phyloP scores from a whole-genome alignment of 495 filamentous ascomycete genomes.

The Chaetomium fimeti region DNA sequence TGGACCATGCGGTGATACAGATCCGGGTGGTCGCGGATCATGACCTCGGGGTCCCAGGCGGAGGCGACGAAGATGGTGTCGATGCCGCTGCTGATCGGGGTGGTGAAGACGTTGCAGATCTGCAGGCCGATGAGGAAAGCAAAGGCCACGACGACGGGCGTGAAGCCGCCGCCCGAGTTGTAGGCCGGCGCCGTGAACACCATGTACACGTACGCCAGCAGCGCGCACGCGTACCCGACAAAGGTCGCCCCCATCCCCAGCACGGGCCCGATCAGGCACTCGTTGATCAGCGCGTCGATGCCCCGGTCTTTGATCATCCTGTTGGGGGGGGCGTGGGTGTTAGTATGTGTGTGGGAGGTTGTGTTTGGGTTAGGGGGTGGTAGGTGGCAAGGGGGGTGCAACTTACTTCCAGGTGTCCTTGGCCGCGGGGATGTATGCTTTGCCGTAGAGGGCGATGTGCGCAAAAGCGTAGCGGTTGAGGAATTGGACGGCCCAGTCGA shows the following conservation, averaged over 20 bases:
- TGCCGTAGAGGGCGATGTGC: conserved; percentile 89
- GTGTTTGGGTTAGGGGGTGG: background rate
- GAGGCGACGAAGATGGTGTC: conserved; percentile 85
- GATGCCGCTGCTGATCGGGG: conserved; percentile 68
- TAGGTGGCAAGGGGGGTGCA: conserved; percentile 18
- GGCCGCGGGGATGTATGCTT: conserved; percentile 76
- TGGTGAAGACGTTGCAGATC: conserved; percentile 83
- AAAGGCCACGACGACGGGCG: conserved; percentile 73
- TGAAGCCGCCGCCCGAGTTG: conserved; percentile 62
- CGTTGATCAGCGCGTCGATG: conserved; percentile 83
- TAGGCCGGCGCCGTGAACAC: conserved; percentile 71
- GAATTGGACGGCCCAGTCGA: conserved; percentile 82
- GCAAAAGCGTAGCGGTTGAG: conserved; percentile 84
- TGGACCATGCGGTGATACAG: conserved; percentile 71
- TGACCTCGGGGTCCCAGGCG: conserved; percentile 84
- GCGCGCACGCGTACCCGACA: conserved; percentile 75
- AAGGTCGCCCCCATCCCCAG: conserved; percentile 84
- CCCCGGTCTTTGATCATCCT: conserved; percentile 87
- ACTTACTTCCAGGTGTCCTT: conserved; percentile 76
- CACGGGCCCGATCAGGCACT: conserved; percentile 87
- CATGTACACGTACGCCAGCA: conserved; percentile 83
- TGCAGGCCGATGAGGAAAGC: conserved; percentile 82
- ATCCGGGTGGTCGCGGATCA: conserved; percentile 79
- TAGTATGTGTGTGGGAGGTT: background rate
- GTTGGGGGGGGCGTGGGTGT: conserved; percentile 19